phyloP scores from a whole-genome alignment of 768 basidiomycete genomes.

The Boletus patriciae region DNA sequence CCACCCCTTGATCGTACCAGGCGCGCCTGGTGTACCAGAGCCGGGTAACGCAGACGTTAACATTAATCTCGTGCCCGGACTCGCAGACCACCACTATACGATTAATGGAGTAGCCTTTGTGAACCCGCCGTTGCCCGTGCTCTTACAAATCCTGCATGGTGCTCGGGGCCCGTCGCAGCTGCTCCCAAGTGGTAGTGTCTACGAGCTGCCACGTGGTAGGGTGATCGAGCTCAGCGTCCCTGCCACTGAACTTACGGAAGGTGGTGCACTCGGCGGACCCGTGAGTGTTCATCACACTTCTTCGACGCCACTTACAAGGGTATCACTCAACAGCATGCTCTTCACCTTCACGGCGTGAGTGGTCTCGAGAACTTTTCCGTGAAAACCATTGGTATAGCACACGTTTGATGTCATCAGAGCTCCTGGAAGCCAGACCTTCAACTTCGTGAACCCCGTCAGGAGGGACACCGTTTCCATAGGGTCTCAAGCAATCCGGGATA shows the following conservation, averaged over 20 bases:
- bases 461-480: slow-evolving; percentile 49
- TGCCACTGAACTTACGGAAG: slow-evolving; percentile 15
- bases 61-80: slow-evolving; percentile 18
- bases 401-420: slow-evolving; percentile 42
- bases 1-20: slow-evolving; percentile 20
- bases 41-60: slow-evolving; percentile 27
- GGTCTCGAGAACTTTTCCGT: not conserved
- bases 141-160: slow-evolving; percentile 28
- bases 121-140: slow-evolving; percentile 16
- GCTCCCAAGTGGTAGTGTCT: slow-evolving; percentile 16
- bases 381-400: slow-evolving; percentile 30
- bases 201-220: slow-evolving; percentile 13
- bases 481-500: slow-evolving; percentile 32
- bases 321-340: slow-evolving; percentile 13
- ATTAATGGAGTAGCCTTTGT: slow-evolving; percentile 10
- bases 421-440: slow-evolving; percentile 39
- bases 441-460: slow-evolving; percentile 50
- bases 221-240: slow-evolving; percentile 22
- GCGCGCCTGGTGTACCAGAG: slow-evolving; percentile 24
- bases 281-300: slow-evolving; percentile 14
- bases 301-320: not conserved
- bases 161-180: slow-evolving; percentile 10
- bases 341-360: slow-evolving; percentile 26
- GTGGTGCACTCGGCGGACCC: slow-evolving; percentile 31
- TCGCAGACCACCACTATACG: not conserved